phyloP scores from a whole-genome alignment of 2,329 filamentous ascomycete genomes.

The Aspergillus costaricaensis region DNA sequence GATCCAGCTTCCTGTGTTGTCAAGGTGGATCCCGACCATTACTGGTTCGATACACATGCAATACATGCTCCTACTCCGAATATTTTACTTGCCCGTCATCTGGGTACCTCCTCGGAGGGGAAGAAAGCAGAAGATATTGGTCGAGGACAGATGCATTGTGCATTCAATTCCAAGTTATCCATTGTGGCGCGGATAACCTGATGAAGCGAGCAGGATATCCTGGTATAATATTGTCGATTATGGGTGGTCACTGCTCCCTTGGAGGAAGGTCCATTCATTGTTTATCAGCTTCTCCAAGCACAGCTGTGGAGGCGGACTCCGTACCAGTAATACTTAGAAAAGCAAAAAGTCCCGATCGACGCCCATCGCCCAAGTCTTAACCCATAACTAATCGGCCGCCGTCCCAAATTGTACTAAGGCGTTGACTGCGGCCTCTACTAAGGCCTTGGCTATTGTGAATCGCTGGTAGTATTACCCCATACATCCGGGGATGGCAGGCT shows the following conservation, averaged over 20 bases:
- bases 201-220: background rate
- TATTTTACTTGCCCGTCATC: background rate
- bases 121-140: background rate
- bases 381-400: slow-evolving; percentile 15
- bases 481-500: slow-evolving; percentile 11
- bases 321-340: background rate
- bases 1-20: slow-evolving; percentile 16
- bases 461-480: slow-evolving; percentile 13
- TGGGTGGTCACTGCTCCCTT: background rate
- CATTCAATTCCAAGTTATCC: background rate
- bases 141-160: background rate
- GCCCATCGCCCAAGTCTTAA: slow-evolving; percentile 7
- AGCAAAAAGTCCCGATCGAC: slow-evolving; percentile 16
- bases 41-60: slow-evolving; percentile 7
- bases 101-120: background rate
- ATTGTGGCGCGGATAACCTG: background rate
- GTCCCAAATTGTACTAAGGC: slow-evolving; percentile 16
- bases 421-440: background rate
- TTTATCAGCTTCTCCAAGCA: slow-evolving; percentile 2
- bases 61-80: background rate
- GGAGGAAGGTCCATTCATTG: slow-evolving; percentile 2
- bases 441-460: slow-evolving; percentile 3
- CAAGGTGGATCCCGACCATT: slow-evolving; percentile 14
- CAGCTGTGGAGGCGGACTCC: background rate
- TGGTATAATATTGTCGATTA: background rate